These are phyloP conservation scores for Verbascum thapsus DNA, from an alignment of 257 asterid species.

Conservation along the genomic window DNA sequence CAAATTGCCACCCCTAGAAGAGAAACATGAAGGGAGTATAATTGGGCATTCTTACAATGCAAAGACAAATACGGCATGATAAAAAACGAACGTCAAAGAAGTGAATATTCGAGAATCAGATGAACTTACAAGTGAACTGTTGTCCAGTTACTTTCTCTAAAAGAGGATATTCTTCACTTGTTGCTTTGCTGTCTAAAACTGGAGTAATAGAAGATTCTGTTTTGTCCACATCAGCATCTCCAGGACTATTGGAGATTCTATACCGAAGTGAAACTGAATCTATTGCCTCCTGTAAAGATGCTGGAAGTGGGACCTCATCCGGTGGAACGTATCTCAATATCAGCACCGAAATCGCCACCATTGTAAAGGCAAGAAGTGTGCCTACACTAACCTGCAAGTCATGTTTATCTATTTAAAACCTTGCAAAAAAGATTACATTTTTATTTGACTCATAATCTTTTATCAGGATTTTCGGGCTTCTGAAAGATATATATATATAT, in stretches of 20 bases:
- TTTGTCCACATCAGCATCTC: constrained; percentile 40
- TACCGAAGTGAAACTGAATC: constrained; percentile 69
- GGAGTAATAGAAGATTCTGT: constrained; percentile 34
- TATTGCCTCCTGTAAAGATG: constrained; percentile 84
- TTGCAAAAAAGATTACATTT: neutral
- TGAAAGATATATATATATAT: too few species aligned
- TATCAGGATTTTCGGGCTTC: too few species aligned
- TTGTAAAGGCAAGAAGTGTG: constrained; percentile 92
- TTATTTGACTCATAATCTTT: too few species aligned
- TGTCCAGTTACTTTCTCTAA: too few species aligned
- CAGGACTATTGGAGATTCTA: constrained; percentile 37
- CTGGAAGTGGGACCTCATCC: constrained; percentile 82
- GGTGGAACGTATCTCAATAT: constrained; percentile 95
- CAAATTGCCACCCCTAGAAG: too few species aligned
- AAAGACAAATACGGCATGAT: too few species aligned
- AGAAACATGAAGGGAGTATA: too few species aligned
- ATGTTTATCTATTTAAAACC: constrained; percentile 25
- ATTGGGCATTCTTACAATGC: too few species aligned
- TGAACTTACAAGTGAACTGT: constrained; percentile 59
- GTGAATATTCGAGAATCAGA: constrained; percentile 12
- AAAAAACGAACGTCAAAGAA: too few species aligned
- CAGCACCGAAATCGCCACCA: constrained; percentile 91
- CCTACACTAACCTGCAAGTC: constrained; percentile 93
- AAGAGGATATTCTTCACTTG: constrained; percentile 46
- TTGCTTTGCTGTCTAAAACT: constrained; percentile 44